Conservation (phyloP, 225 moss, liverwort and hornwort species). For the Antitrichia curtipendula region DNA sequence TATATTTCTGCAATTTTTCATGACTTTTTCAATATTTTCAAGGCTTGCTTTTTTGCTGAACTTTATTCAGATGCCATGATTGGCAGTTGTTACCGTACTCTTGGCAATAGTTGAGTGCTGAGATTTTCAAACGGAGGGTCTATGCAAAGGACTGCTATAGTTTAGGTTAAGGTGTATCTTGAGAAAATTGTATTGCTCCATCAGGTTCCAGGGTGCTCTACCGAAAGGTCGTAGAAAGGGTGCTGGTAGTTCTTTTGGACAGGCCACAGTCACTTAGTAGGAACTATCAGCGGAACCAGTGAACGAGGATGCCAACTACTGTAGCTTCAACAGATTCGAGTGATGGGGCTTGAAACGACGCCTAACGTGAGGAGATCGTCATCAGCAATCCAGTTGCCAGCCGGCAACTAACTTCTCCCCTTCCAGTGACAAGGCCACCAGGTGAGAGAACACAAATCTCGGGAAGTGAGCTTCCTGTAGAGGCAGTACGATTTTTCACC, state of each 20-base stretch:
- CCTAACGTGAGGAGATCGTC: neutral
- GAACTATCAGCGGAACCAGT: neutral
- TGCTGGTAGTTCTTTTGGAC: neutral
- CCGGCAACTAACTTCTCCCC: conserved; percentile 16
- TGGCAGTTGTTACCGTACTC: neutral
- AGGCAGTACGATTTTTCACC: neutral
- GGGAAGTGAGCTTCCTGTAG: neutral
- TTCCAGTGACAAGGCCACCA: neutral
- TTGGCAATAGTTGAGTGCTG: neutral
- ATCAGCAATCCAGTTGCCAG: conserved; percentile 12
- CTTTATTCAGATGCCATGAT: neutral
- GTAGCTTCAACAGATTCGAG: neutral
- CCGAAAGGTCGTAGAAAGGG: neutral
- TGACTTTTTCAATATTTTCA: neutral
- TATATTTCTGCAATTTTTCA: neutral
- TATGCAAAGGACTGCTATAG: neutral
- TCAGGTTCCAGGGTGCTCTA: neutral
- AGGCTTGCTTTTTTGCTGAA: neutral
- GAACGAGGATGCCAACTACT: neutral
- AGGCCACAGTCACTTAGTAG: neutral
- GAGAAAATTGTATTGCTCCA: neutral
- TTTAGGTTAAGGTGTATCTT: neutral
- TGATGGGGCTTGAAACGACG: neutral
- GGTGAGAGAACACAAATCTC: neutral
- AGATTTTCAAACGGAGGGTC: neutral